Base-by-base conservation (phyloP, 306 rosid species). In the Sophora flavescens region DNA sequence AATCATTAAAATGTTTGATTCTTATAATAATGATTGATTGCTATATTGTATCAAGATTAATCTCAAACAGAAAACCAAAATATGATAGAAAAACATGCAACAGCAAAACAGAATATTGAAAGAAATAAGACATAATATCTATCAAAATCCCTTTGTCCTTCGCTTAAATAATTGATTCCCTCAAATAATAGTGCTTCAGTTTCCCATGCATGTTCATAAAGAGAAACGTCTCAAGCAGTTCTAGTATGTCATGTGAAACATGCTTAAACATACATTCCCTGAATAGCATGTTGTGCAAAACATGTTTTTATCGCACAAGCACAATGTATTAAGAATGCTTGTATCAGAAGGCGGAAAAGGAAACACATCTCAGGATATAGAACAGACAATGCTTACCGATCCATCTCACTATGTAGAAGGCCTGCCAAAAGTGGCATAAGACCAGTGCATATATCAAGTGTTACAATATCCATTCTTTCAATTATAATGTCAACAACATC, bases 321-420 rank as follows among this genome's bases (percentile, higher is more conserved):
- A 78, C 26, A 32, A 39, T 28, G 78, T 33, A 47, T 61, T 42
- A 74, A 62, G 11, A 74, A 7, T 79, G 50, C 16, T 39, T 47
- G 15, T n/a, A 51, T 68, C 36, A 58, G 62, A 61, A 3, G 36
- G 39, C 53, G 62, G 67, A 75, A 32, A 56, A 64, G 50, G 69
- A 22, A 51, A 38, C 6, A 4, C 62, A 14, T 11, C 42, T 62
- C 44, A 58, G 68, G 42, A 2, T 18, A 36, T 32, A 62, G 70
- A 78, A 32, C 62, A 60, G 50, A 76, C 28, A 57, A 38, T 3
- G 7, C 72, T 82, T 83, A 89, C 99, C 96, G 87, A 63, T 95
- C 99, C 89, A 87, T 78, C 78, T 88, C 85, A 87, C 97, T 92
- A 81, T 91, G 91, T 72, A 95, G 91, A 85, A 92, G 96, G 77